phyloP scores from a whole-genome alignment of 2,329 filamentous ascomycete genomes.

The Penicillium sp. region DNA sequence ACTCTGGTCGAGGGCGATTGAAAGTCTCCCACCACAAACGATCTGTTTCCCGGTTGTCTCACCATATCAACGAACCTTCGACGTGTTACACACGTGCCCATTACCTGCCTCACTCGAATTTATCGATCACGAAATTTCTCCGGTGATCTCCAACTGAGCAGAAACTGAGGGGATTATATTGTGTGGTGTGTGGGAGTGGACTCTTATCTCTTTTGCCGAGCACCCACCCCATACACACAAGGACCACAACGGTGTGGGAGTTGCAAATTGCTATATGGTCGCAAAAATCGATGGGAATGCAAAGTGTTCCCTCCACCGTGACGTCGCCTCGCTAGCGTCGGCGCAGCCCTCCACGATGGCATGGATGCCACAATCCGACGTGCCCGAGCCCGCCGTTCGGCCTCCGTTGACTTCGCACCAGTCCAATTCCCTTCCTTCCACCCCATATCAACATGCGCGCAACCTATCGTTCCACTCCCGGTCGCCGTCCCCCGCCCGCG shows the following conservation, averaged over 20 bases:
- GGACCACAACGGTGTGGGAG: constrained; percentile 25
- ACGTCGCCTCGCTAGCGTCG: constrained; percentile 43
- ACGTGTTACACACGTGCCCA: not conserved
- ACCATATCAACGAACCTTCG: constrained; percentile 1
- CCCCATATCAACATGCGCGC: constrained; percentile 82
- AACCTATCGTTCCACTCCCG: constrained; percentile 77
- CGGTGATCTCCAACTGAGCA: constrained; percentile 1
- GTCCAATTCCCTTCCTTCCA: constrained; percentile 89
- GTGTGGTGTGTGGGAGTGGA: constrained; percentile 10
- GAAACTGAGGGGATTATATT: constrained; percentile 5
- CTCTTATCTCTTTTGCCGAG: constrained; percentile 12
- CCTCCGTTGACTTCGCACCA: constrained; percentile 59
- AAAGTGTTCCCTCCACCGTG: constrained; percentile 39
- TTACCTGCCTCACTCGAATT: not conserved
- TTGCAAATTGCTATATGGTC: constrained; percentile 42
- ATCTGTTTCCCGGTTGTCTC: not conserved
- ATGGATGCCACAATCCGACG: constrained; percentile 36
- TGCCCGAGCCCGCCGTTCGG: constrained; percentile 41
- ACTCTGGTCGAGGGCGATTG: constrained; percentile 4
- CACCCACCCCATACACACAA: not conserved
- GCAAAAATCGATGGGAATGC: constrained; percentile 44
- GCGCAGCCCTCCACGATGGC: constrained; percentile 41
- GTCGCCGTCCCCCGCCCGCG: constrained; percentile 73
- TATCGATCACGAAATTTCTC: not conserved
- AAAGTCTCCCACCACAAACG: constrained; percentile 4